Conservation (phyloP, 306 rosid genomes). For the Casuarina equisetifolia region DNA sequence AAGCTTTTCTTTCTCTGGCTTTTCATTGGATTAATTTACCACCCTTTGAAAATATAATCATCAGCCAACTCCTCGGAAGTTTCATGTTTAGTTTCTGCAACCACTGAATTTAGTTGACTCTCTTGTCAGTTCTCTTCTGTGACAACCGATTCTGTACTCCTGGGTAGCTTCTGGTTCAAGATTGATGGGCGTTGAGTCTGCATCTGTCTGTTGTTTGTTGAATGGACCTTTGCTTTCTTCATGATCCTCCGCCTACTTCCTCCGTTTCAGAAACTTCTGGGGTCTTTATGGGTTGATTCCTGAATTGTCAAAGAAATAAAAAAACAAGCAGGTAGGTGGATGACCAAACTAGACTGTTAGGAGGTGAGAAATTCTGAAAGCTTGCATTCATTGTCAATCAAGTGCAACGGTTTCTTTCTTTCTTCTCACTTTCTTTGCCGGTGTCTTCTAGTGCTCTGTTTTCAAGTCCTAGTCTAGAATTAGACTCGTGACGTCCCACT, state of each 20-base stretch:
- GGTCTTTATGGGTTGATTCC: background rate
- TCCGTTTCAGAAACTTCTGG: background rate
- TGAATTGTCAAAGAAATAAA: background rate
- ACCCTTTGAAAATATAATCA: too few relatives aligned
- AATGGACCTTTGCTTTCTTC: background rate
- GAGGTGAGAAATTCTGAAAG: background rate
- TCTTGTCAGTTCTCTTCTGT: background rate
- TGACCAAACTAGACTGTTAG: background rate
- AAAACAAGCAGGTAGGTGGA: background rate
- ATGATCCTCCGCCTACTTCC: background rate
- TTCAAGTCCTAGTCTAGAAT: background rate
- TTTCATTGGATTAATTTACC: background rate
- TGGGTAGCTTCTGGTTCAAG: conserved; percentile 2
- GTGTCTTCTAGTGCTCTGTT: background rate
- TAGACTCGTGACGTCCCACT: background rate
- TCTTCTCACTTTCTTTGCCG: background rate
- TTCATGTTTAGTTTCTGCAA: too few relatives aligned
- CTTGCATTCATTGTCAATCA: background rate
- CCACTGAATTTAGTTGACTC: background rate
- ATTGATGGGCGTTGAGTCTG: background rate
- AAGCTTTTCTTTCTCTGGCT: conserved; percentile 19
- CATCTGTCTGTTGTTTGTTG: conserved; percentile 8
- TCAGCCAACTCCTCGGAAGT: too few relatives aligned
- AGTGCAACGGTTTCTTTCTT: background rate
- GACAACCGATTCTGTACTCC: background rate